Evolutionary conservation across 345 rosid species (phyloP), one percentile per base, ranked within the genome.

Genomic region (Abelmoschus esculentus): DNA sequence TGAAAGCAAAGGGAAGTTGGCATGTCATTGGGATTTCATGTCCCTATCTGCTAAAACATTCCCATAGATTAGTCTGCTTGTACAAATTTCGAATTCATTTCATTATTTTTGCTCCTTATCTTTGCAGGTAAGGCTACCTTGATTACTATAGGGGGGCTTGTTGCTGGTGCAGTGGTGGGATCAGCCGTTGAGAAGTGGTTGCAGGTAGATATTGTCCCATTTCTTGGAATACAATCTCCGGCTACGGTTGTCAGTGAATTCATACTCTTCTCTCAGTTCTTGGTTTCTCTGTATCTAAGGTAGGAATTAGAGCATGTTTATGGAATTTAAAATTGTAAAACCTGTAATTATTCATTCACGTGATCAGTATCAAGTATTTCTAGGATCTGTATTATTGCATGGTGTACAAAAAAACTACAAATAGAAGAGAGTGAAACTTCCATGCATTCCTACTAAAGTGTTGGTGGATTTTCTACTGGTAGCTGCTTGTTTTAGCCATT

Each of bases 201-300:
- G 82, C 99, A 95, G 73, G 99, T 95, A 47, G 99, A 95, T 80
- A 81, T 91, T 1, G 91, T 95, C 72, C 99, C 98, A 0, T 85
- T 95, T 73, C 83, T 95, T 0, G 91, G 98, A 53, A 62, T 95
- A 36, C 92, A 87, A 77, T 87, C 91, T 36, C 99, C 99, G 34
- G 92, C 93, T 2, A 81, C 93, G 10, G 82, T 95, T 28, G 90
- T 95, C 70, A 87, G 90, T 60, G 99, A 91, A 75, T 86, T 95
- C 62, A 82, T 95, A 69, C 85, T 95, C 61, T 80, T 95, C 73
- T 91, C 92, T 64, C 96, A 95, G 75, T 85, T 95, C 75, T 76
- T 95, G 82, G 90, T 87, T 56, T 91, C 97, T 50, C 77, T 95
- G 26, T 91, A 79, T 81, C 87, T 95, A 40, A 78, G 89, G 78